Evolutionary conservation across 2,329 filamentous ascomycete species (phyloP).

Genomic region (Nemania sp.): DNA sequence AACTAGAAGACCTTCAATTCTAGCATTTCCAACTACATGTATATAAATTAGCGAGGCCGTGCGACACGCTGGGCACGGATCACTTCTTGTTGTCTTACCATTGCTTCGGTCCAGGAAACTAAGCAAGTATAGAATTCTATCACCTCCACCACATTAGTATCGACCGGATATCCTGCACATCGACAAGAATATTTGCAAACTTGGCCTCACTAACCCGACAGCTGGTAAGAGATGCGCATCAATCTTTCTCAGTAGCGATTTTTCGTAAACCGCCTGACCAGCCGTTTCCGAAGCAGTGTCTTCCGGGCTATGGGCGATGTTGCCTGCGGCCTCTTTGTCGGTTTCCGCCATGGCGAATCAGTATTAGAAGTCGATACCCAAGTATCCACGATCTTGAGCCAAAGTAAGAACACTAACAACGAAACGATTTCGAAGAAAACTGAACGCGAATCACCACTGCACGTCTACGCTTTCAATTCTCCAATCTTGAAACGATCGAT

Average conservation of each 20-base stretch:
- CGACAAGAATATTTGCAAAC: not conserved
- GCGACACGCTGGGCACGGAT: constrained; percentile 38
- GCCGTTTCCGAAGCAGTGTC: constrained; percentile 30
- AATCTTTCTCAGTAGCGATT: constrained; percentile 59
- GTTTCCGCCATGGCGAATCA: constrained; percentile 11
- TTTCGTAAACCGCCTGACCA: constrained; percentile 52
- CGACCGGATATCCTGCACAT: not conserved
- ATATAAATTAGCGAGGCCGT: not conserved
- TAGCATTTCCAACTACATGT: constrained; percentile 61
- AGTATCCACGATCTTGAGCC: not conserved
- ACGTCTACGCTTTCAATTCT: not conserved
- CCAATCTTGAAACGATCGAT: not conserved
- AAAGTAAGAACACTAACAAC: not conserved
- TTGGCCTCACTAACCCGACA: constrained; percentile 43
- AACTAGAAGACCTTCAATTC: constrained; percentile 56
- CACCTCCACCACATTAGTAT: constrained; percentile 1
- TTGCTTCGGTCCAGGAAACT: constrained; percentile 63
- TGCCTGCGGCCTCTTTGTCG: constrained; percentile 23
- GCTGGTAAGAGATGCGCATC: constrained; percentile 56
- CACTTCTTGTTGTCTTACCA: constrained; percentile 43
- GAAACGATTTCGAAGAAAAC: not conserved
- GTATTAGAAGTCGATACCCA: not conserved
- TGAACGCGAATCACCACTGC: not conserved
- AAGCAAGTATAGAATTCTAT: constrained; percentile 53
- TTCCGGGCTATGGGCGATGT: constrained; percentile 19